Base-by-base conservation (phyloP, 1,284 basidiomycete genomes). In the Lentinula novae-zelandiae region DNA sequence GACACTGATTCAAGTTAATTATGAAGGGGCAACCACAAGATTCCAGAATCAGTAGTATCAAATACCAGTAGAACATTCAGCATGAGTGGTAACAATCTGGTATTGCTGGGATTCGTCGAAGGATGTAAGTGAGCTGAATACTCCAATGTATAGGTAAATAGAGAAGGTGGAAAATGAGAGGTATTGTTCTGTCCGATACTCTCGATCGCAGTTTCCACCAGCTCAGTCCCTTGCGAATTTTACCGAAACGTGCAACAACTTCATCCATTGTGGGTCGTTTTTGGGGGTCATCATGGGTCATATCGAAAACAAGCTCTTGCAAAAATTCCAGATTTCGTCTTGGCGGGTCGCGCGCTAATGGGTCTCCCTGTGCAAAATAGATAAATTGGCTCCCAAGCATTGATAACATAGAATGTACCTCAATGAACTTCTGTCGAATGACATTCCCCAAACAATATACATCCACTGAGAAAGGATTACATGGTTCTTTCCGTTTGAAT, bases 381-480 rank as follows among this genome's bases (percentile, higher is more conserved):
- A 27, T 27, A 27, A 27, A 27, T 27, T 27, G 27, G 27, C 27
- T 27, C 27, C 27, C 27, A 3, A 27, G 3, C 27, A 27, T 27
- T 27, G 27, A 27, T 27, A 27, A 27, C 27, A 27, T 27, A 4
- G 39, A 22, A 59, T 63, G 7, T 44, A 75, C 73, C 38, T 72
- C 62, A 1, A 71, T 7, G 27, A 76, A 71, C 8, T 67, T 60
- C n/a, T 65, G 58, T 12, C 58, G 65, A 52, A 76, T 69, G 1
- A 69, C 34, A 58, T 76, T 74, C 0, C 75, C 75, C 0, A 77
- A 48, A 39, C 72, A 74, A 60, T 72, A 78, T 1, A 77, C 67
- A 33, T 78, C 75, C 0, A 72, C 72, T 13, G 70, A 64, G 44
- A 76, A 77, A 0, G 75, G 74, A 65, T 76, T 62, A 17, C 67